A percentile compares a stretch with the other conserved stretches of the same genome.
phyloP scores from a whole-genome alignment of 75 land plant species.

The Cupressus sempervirens region DNA sequence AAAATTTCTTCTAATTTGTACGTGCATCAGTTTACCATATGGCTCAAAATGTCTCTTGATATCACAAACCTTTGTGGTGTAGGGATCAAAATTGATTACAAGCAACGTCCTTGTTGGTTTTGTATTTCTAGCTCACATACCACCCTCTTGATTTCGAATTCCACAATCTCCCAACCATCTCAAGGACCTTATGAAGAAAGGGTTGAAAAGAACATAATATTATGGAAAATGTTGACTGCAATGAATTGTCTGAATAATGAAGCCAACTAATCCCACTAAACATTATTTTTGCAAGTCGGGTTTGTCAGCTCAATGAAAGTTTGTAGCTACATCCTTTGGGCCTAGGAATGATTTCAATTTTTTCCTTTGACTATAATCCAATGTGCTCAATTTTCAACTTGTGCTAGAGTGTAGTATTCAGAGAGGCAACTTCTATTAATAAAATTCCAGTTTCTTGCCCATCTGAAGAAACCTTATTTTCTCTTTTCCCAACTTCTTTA shows the following conservation, averaged over 20 bases:
- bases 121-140: slow-evolving; percentile 43
- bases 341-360: slow-evolving; percentile 6
- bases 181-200: slow-evolving; percentile 11
- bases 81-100: slow-evolving; percentile 93
- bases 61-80: slow-evolving; percentile 61
- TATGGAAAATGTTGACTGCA: slow-evolving; percentile 13
- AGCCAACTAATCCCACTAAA: slow-evolving; percentile 1
- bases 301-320: slow-evolving; percentile 9
- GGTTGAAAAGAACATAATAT: slow-evolving; percentile 10
- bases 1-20: slow-evolving; percentile 82
- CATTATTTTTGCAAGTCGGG: slow-evolving; percentile 3
- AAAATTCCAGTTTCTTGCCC: background rate
- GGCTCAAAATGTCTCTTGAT: slow-evolving; percentile 83
- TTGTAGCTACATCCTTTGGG: slow-evolving; percentile 8
- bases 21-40: slow-evolving; percentile 77
- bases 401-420: slow-evolving; percentile 10
- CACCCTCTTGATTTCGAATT: slow-evolving; percentile 43
- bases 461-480: too few relatives aligned
- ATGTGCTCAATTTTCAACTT: slow-evolving; percentile 12
- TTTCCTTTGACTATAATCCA: slow-evolving; percentile 10
- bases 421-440: slow-evolving; percentile 8
- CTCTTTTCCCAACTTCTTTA: too few relatives aligned
- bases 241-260: slow-evolving; percentile 6
- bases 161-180: slow-evolving; percentile 60
- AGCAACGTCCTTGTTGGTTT: slow-evolving; percentile 86